phyloP scores from a whole-genome alignment of 148 eudicot species.

The Mesembryanthemum crystallinum region DNA sequence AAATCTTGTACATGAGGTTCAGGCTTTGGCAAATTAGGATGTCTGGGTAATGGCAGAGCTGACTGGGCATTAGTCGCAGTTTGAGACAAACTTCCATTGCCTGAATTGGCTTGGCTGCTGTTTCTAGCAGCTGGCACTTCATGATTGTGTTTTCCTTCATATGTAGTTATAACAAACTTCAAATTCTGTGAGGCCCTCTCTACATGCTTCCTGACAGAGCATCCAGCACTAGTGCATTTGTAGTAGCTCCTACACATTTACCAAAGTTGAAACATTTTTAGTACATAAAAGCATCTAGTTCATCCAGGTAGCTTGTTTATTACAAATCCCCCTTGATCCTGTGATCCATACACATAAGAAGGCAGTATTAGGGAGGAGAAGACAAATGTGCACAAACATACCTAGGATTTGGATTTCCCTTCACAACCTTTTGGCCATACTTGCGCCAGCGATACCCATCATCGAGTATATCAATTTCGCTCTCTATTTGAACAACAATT shows the following conservation, averaged over 20 bases:
- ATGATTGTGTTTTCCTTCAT: constrained; percentile 82
- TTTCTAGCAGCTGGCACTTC: constrained; percentile 67
- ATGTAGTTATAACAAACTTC: constrained; percentile 56
- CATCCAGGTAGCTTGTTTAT: background rate
- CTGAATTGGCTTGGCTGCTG: constrained; percentile 35
- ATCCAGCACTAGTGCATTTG: constrained; percentile 81
- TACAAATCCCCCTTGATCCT: background rate
- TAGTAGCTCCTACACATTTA: constrained; percentile 65
- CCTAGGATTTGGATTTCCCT: constrained; percentile 93
- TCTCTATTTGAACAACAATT: constrained; percentile 65
- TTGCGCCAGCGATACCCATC: constrained; percentile 93
- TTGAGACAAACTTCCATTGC: constrained; percentile 28
- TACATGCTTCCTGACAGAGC: constrained; percentile 76
- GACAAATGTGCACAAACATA: constrained; percentile 17
- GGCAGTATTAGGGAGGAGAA: background rate
- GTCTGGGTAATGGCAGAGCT: constrained; percentile 26
- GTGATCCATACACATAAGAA: background rate
- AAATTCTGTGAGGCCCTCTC: constrained; percentile 65
- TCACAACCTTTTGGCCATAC: constrained; percentile 84
- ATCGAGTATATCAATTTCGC: constrained; percentile 69
- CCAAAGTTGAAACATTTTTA: background rate
- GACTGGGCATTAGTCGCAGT: constrained; percentile 30
- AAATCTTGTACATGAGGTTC: constrained; percentile 44
- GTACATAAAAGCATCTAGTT: background rate
- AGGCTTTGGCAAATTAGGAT: constrained; percentile 35